Percentiles rank a stretch among this genome's conserved stretches.
These are phyloP conservation scores for Immersiporthe knoxdaviesiana DNA, from an alignment of 2,329 filamentous ascomycete species.

Conservation along the genomic window DNA sequence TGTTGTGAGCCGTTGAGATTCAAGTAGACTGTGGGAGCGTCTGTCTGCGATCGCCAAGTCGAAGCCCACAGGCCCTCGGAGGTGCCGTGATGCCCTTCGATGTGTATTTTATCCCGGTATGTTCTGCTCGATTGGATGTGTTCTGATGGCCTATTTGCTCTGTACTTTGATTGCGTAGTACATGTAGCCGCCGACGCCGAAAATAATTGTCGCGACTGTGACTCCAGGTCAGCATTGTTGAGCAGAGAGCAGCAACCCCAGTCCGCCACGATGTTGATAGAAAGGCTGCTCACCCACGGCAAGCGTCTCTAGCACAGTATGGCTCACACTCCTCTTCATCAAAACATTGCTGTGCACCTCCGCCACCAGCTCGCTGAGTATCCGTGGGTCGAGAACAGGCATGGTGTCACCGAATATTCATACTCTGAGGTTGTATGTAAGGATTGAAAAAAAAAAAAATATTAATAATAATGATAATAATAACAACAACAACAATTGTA, in stretches of 20 bases:
- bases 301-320: slow-evolving; percentile 21
- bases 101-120: neutral
- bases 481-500: too few species aligned
- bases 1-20: neutral
- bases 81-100: neutral
- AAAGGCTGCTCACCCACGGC: slow-evolving; percentile 19
- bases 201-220: slow-evolving; percentile 21
- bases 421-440: neutral
- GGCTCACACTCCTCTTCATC: slow-evolving; percentile 21
- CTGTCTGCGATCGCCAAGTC: neutral
- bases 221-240: neutral
- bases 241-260: too few species aligned
- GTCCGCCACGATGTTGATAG: too few species aligned
- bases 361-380: slow-evolving; percentile 22
- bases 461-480: too few species aligned
- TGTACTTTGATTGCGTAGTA: slow-evolving; percentile 27
- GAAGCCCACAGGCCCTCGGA: too few species aligned
- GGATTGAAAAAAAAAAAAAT: neutral
- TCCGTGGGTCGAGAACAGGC: slow-evolving; percentile 25
- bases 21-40: too few species aligned
- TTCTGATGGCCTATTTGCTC: slow-evolving; percentile 19
- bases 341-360: slow-evolving; percentile 23
- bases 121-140: neutral
- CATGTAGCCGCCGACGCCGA: slow-evolving; percentile 28
- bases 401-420: slow-evolving; percentile 10